Conservation (phyloP, 2,329 filamentous ascomycete genomes). For the Fusarium metavorans region DNA sequence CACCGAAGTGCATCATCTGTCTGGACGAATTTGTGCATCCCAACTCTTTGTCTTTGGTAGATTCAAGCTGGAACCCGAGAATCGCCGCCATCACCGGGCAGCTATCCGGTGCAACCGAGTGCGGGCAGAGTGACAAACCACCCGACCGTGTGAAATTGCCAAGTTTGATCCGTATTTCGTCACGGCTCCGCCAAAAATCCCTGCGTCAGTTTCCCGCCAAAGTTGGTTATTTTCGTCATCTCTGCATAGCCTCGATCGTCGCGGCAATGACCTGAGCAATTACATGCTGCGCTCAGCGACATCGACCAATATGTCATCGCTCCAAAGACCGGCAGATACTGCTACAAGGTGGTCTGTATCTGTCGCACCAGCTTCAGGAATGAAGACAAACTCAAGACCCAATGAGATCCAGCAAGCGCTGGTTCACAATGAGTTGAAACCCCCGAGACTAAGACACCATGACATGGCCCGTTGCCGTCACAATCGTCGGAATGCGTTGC, state of each 20-base stretch:
- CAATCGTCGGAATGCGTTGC: constrained; percentile 50
- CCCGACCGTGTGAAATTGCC: constrained; percentile 3
- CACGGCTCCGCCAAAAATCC: constrained; percentile 25
- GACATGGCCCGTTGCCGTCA: constrained; percentile 32
- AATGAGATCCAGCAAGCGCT: constrained; percentile 33
- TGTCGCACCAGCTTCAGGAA: constrained; percentile 21
- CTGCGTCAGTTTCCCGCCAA: constrained; percentile 1
- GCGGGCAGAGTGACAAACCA: constrained; percentile 8
- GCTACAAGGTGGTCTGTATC: not conserved
- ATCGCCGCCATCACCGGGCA: constrained; percentile 4
- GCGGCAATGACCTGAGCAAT: constrained; percentile 8
- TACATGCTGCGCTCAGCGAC: constrained; percentile 17
- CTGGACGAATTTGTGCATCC: not conserved
- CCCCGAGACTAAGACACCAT: constrained; percentile 37
- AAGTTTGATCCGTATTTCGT: constrained; percentile 17
- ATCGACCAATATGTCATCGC: constrained; percentile 7
- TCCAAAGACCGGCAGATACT: constrained; percentile 1
- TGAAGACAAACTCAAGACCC: constrained; percentile 17
- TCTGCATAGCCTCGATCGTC: constrained; percentile 13
- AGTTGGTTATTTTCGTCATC: constrained; percentile 15
- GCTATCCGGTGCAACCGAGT: constrained; percentile 20
- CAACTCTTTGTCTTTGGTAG: not conserved
- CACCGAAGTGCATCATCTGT: not conserved
- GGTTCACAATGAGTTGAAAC: constrained; percentile 7
- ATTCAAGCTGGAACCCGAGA: constrained; percentile 1